A percentile compares a stretch with the other conserved stretches of the same genome.
These are phyloP conservation scores for Beta corolliflora DNA, from an alignment of 179 eudicot species.

Conservation along the genomic window DNA sequence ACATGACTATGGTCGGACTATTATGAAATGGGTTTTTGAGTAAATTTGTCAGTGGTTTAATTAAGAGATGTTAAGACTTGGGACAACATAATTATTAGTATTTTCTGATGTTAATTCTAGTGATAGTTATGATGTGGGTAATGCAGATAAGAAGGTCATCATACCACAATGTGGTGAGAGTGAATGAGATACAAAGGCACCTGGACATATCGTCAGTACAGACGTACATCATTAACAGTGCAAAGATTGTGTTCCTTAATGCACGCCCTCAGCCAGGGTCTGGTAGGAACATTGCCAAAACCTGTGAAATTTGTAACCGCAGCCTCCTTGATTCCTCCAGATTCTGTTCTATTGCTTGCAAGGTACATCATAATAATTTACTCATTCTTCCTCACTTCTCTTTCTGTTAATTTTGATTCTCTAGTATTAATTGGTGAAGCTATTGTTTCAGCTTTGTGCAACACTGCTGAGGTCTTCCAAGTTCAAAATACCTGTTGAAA, in stretches of 20 bases:
- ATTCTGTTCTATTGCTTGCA: conserved; percentile 13
- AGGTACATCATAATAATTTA: not conserved
- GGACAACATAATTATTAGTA: too few relatives aligned
- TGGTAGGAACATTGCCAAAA: not conserved
- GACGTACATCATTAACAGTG: not conserved
- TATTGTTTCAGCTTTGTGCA: conserved; percentile 16
- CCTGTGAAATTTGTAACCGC: not conserved
- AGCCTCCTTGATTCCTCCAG: conserved; percentile 9
- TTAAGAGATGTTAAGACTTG: too few relatives aligned
- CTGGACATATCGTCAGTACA: not conserved
- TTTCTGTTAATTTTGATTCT: not conserved
- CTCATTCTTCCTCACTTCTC: not conserved
- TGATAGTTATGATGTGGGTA: not conserved
- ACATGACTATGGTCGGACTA: too few relatives aligned
- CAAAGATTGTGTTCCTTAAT: not conserved
- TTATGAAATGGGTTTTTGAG: too few relatives aligned
- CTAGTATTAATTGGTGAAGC: not conserved
- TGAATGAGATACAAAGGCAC: not conserved
- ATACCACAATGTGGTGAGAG: not conserved
- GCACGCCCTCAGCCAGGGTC: not conserved
- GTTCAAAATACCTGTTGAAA: conserved; percentile 14
- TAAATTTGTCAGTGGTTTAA: too few relatives aligned
- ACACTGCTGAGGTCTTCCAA: conserved; percentile 4
- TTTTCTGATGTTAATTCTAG: not conserved
- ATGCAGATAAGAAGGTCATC: conserved; percentile 3